Base-by-base conservation (phyloP, 2,329 filamentous ascomycete species). In the Xylaria sp. region DNA sequence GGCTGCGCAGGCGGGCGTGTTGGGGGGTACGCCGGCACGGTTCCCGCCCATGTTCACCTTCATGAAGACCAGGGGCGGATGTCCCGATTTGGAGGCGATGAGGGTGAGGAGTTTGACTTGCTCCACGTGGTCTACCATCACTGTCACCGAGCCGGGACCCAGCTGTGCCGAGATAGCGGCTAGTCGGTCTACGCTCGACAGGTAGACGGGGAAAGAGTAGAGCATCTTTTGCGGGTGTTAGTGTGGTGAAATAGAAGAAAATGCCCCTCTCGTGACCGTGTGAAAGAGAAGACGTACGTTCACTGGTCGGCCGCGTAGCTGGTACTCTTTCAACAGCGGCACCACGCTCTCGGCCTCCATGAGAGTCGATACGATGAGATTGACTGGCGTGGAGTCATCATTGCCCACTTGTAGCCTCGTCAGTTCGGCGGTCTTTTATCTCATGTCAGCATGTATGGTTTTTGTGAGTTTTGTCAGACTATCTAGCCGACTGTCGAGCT, bases 11-110 rank as follows among this genome's bases (percentile, higher is more conserved):
- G 58, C 79, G 0, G 79, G 73, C 0, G 87, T 86, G 6, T 80
- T 77, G 0, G 88, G 85, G 0, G 82, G 75, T 0, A 93, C 83
- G 23, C 93, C 93, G 0, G 92, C 92, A 17, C 93, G 89, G 74
- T 89, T 85, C 72, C 89, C 89, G 11, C 92, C 91, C 59, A 92
- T 89, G 77, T 95, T 92, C 46, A 95, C 87, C 74, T 94, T 94
- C 74, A 94, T 81, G 75, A 90, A 92, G 15, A 92, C 82, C 0
- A 83, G 83, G 3, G 89, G 86, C 1, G 81, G 77, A 56, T 82
- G 80, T 17, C 84, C 85, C 1, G 83, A 81, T 1, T 80, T 73
- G 3, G 78, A 74, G 48, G 82, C 76, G 6, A 84, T 75, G 0
- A 80, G 75, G n/a, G 88, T 78, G 6, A 84, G 79, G 44, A 79